Conservation (phyloP, 176 grass and related monocot genomes). For the Raddia guianensis region DNA sequence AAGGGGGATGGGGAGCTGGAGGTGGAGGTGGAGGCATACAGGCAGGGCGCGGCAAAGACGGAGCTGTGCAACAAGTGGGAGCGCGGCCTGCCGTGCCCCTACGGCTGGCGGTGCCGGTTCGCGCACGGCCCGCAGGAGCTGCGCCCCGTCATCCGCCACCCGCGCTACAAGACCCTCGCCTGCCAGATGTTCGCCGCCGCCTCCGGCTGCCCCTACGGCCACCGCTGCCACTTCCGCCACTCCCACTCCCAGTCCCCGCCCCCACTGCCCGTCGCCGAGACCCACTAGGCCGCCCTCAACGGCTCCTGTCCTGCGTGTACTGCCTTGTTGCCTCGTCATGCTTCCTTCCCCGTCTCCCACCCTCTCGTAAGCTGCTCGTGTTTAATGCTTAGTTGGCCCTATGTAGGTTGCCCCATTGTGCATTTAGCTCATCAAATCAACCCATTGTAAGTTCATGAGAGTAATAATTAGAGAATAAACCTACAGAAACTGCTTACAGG, state of each 20-base stretch:
- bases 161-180: constrained; percentile 77
- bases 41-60: constrained; percentile 74
- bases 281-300: constrained; percentile 29
- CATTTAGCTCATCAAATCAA: constrained; percentile 2
- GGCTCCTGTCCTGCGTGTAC: constrained; percentile 1
- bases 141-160: constrained; percentile 80
- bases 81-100: constrained; percentile 49
- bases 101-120: constrained; percentile 67
- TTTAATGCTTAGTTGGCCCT: neutral
- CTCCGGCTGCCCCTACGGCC: constrained; percentile 78
- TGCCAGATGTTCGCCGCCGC: constrained; percentile 61
- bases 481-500: too few relatives aligned
- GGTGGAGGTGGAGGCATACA: constrained; percentile 65
- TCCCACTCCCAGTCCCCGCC: constrained; percentile 49
- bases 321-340: neutral
- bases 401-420: constrained; percentile 3
- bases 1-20: constrained; percentile 58
- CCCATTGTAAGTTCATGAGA: neutral
- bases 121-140: constrained; percentile 80
- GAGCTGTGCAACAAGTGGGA: constrained; percentile 96
- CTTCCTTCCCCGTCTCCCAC: neutral
- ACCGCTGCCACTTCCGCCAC: constrained; percentile 83
- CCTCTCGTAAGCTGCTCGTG: neutral
- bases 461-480: neutral
- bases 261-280: constrained; percentile 7